Percentiles rank a stretch among this genome's conserved stretches.
These are phyloP conservation scores for Fraxinus anomala DNA, from an alignment of 257 asterid species.

Conservation along the genomic window DNA sequence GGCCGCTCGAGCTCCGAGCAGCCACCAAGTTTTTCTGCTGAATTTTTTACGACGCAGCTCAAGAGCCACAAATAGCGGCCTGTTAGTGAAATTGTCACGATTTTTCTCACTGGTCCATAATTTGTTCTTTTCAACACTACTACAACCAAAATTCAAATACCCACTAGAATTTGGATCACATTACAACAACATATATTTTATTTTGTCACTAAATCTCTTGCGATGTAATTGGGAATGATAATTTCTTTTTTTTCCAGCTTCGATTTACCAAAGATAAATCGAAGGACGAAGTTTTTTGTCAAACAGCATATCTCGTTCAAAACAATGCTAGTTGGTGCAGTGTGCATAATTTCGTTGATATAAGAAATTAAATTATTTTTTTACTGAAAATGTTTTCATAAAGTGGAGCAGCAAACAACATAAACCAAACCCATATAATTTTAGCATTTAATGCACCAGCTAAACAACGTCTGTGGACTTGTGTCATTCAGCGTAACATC, in stretches of 20 bases:
- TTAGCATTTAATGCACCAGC: slow-evolving; percentile 45
- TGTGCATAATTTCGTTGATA: no score
- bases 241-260: not conserved
- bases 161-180: no score
- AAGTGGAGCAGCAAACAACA: slow-evolving; percentile 21
- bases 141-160: no score
- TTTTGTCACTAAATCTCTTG: not conserved
- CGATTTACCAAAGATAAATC: not conserved
- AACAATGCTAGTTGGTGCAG: not conserved
- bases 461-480: slow-evolving; percentile 47
- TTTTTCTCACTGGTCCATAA: no score
- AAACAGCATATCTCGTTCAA: not conserved
- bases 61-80: no score
- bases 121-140: no score
- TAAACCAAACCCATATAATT: slow-evolving; percentile 13
- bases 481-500: slow-evolving; percentile 46
- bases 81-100: no score
- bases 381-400: slow-evolving; percentile 9
- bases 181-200: no score
- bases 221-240: not conserved
- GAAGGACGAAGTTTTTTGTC: not conserved
- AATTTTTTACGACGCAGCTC: no score
- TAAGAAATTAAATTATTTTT: not conserved
- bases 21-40: no score
- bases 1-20: no score